A percentile compares a stretch with the other conserved stretches of the same genome.
phyloP scores from a whole-genome alignment of 345 rosid genomes.

The Dimocarpus longan region DNA sequence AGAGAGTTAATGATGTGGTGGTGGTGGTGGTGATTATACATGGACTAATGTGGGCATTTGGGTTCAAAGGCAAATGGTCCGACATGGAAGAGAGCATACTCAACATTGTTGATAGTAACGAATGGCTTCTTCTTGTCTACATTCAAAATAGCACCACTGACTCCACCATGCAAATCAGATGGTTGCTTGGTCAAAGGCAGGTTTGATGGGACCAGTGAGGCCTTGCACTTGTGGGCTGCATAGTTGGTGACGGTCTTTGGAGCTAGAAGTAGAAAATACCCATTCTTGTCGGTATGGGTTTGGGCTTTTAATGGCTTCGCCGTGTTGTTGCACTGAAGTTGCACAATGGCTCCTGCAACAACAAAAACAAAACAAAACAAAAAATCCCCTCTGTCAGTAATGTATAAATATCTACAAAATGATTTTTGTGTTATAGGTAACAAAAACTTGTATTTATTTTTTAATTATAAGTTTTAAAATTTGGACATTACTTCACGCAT shows the following conservation, averaged over 20 bases:
- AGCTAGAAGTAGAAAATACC: constrained; percentile 67
- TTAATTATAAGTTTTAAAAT: no score
- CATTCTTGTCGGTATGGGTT: constrained; percentile 70
- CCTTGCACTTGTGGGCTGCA: constrained; percentile 82
- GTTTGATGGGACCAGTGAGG: constrained; percentile 48
- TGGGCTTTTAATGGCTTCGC: constrained; percentile 29
- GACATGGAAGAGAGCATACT: constrained; percentile 54
- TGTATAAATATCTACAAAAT: no score
- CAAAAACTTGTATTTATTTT: no score
- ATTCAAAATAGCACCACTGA: constrained; percentile 50
- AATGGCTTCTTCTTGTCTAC: constrained; percentile 40
- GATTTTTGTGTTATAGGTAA: no score
- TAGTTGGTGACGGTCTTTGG: constrained; percentile 75
- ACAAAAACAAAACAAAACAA: not conserved
- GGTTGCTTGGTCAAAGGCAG: constrained; percentile 45
- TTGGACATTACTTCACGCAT: no score
- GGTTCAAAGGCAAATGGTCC: constrained; percentile 91
- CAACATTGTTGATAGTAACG: constrained; percentile 29
- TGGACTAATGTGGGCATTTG: constrained; percentile 46
- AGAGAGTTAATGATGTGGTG: no score
- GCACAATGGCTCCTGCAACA: constrained; percentile 67
- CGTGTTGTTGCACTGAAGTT: constrained; percentile 70
- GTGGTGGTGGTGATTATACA: no score
- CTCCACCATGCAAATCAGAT: constrained; percentile 58
- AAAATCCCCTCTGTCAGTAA: not conserved